Base-by-base conservation (phyloP, 2,329 filamentous ascomycete genomes). In the Torrubiellomyces zombiae region DNA sequence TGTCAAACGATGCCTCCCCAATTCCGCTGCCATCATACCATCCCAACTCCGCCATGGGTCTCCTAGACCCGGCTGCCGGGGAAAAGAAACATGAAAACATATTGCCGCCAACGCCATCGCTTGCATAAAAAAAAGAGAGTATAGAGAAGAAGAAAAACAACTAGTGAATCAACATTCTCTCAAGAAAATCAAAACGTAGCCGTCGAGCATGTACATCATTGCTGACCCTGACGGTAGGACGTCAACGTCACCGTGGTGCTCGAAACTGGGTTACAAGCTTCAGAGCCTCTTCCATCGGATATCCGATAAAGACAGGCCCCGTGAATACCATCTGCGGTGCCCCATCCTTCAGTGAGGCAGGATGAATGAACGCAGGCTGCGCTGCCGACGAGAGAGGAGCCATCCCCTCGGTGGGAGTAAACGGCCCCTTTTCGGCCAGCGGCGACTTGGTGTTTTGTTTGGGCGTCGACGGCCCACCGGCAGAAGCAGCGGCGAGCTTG, bases 261-360 rank as follows among this genome's bases (percentile, higher is more conserved):
- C 45, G 60, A 30, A 59, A 63, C 28, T 69, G 60, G 37, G 77
- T 72, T 57, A 91, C 65, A 25, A 91, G 63, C 27, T 68, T 61
- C 14, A 80, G 66, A n/a, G 80, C 78, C 44, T 91, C 75, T 31
- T 91, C 80, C 32, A 82, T 67, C 7, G 76, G 72, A 42, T 93
- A 94, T 0, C 86, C 86, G 39, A 95, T 81, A 43, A 94, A 94
- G 1, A 94, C 83, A 0, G 86, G 86, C 0, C 86, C 86, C 7
- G 80, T 92, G 43, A 94, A 93, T 1, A 91, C 60, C 67, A 94
- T 77, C 38, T 77, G 75, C 7, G 79, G 67, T 7, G 37, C 35
- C 7, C 39, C 36, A 26, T 39, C 40, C 35, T 54, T 47, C 23
- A 40, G 25, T 18, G 49, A 32, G 27, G 47, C 41, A 20, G 59